Evolutionary conservation across 495 filamentous ascomycete genomes (phyloP), one percentile per base, ranked within the genome.

Genomic region (Hypoxylon fragiforme): DNA sequence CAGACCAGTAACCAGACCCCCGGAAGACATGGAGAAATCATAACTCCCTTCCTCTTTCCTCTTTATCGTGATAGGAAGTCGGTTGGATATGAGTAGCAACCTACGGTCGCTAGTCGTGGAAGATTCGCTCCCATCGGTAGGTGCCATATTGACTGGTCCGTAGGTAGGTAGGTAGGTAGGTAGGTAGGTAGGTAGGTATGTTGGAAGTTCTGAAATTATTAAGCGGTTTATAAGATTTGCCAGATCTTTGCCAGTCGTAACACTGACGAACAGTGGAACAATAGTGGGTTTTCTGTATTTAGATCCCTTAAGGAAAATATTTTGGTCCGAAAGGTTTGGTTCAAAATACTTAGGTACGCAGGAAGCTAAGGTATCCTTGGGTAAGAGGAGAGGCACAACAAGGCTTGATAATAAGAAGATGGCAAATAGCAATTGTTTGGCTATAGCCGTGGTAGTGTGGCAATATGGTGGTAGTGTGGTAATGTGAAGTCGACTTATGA

Each of bases 61-160:
- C 73, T 95, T 96, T 71, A 97, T 91, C 40, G 91, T 96, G 69
- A 97, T 95, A 3, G 92, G 92, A 8, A 97, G 81, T 36, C 94
- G 88, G 55, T 97, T 97, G 9, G 92, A 96, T 60, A 96, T 82
- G 36, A 97, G 84, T 30, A 96, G 85, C 34, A 97, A 77, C 37
- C 78, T 73, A 60, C 74, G 62, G 48, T 68, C 65, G 46, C 58
- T 49, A 7, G 62, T 65, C 21, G 57, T 22, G 8, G 56, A 41
- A 26, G 54, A 45, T 24, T 57, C 62, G 52, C 52, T 60, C 20
- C 54, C 65, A 28, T 61, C 57, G 8, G 57, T 55, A 5, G 57
- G 31, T 9, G 54, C 34, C 65, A 68, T 68, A 4, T 48, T 48
- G n/a, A n/a, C n/a, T n/a, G n/a, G n/a, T n/a, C n/a, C n/a, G n/a